Evolutionary conservation across 2,329 filamentous ascomycete genomes (phyloP), one percentile per base, ranked within the genome.

Genomic region (Dactylellina cionopaga): DNA sequence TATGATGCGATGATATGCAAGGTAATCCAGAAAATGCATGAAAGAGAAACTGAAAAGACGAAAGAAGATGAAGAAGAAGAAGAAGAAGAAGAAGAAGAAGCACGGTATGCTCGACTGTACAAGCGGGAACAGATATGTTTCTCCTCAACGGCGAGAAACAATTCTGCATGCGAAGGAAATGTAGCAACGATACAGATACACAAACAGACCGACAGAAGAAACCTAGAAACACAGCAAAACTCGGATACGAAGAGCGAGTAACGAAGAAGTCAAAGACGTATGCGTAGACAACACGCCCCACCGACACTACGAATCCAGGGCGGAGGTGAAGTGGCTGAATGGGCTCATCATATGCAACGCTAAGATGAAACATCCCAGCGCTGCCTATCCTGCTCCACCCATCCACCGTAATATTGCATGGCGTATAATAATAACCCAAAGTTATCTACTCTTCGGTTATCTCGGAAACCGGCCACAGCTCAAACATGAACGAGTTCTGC

Each of bases 391-490:
- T 47, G 19, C 44, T n/a, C 22, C 44, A 25, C 44, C 19, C 44
- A 27, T 29, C n/a, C 24, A 29, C 44, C 44, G 44, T 29, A 24
- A 15, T 3, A n/a, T n/a, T n/a, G n/a, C n/a, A n/a, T n/a, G n/a
- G n/a, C n/a, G n/a, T n/a, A n/a, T n/a, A n/a, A n/a, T n/a, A n/a
- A n/a, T n/a, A n/a, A n/a, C n/a, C n/a, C n/a, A n/a, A 6, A 44
- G 15, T 62, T 9, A 22, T 43, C 47, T 69, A 74, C 47, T 64
- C 51, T 35, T 65, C 75, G 35, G 69, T 75, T 41, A 74, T 74
- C 59, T 77, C 76, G 29, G 75, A 75, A 35, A 77, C 76, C 15
- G 76, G 76, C 76, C 76, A 77, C 15, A 77, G 63, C 31, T 77
- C 76, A 64, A 77, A 77, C 55, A 74, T 70, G 63, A 76, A 77